These are phyloP conservation scores for Colletotrichum eremochloae DNA, from an alignment of 2,329 filamentous ascomycete species.

Conservation along the genomic window DNA sequence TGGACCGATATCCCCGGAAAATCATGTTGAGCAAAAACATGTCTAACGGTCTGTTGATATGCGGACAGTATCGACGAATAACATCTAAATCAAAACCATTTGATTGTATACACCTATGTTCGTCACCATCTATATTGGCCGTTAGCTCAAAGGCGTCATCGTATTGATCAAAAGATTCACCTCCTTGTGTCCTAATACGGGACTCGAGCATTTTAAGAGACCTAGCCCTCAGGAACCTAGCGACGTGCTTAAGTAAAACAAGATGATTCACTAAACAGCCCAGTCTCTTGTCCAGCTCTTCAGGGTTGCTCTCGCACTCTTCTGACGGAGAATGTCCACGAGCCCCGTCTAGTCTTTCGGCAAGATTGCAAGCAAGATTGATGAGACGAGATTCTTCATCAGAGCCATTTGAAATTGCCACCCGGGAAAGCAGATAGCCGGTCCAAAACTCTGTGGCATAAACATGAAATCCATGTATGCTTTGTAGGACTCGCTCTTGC, in stretches of 20 bases:
- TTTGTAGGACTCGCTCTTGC: not conserved
- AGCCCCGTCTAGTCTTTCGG: not conserved
- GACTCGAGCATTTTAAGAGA: not conserved
- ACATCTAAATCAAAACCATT: not conserved
- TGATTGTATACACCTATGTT: too few relatives aligned
- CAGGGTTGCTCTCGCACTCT: not conserved
- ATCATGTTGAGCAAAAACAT: not conserved
- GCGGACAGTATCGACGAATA: not conserved
- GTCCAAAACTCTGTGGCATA: not conserved
- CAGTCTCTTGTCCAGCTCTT: not conserved
- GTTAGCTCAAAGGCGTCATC: not conserved
- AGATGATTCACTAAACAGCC: not conserved
- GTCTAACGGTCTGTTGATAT: not conserved
- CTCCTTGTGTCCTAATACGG: not conserved
- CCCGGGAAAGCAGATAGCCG: not conserved
- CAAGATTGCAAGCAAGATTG: not conserved
- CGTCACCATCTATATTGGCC: not conserved
- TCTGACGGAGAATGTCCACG: too few relatives aligned
- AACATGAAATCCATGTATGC: not conserved
- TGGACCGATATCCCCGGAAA: not conserved
- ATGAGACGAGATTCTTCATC: not conserved
- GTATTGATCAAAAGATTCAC: not conserved
- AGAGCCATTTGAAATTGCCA: not conserved
- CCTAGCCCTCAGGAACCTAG: not conserved
- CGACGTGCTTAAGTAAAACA: not conserved